Evolutionary conservation across 2,329 filamentous ascomycete genomes (phyloP).

Genomic region (Botrytis hyacinthi): DNA sequence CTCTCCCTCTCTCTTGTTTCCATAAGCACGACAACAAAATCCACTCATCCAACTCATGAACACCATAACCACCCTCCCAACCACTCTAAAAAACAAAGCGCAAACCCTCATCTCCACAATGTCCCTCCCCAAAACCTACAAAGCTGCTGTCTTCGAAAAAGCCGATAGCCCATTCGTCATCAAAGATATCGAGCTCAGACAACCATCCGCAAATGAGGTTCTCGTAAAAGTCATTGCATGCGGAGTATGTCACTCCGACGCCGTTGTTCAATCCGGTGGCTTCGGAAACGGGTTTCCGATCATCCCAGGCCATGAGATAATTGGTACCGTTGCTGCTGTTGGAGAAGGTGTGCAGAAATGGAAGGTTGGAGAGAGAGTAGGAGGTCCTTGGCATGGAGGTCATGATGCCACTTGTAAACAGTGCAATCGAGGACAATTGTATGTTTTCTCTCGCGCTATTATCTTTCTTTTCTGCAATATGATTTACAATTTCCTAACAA

Average conservation of each 20-base stretch:
- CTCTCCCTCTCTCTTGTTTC: neutral
- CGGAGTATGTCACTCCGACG: conserved; percentile 68
- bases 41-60: neutral
- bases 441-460: conserved; percentile 35
- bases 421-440: conserved; percentile 55
- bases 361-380: conserved; percentile 64
- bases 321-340: conserved; percentile 64
- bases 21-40: neutral
- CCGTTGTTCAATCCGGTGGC: conserved; percentile 44
- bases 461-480: neutral
- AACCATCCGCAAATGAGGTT: conserved; percentile 56
- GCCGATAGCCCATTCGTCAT: conserved; percentile 53
- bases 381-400: conserved; percentile 67
- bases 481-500: neutral
- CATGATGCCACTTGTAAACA: conserved; percentile 56
- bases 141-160: conserved; percentile 60
- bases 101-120: conserved; percentile 25
- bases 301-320: conserved; percentile 68
- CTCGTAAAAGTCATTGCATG: conserved; percentile 71
- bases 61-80: neutral
- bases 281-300: conserved; percentile 59
- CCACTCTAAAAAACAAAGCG: neutral
- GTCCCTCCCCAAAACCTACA: conserved; percentile 62
- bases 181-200: conserved; percentile 57
- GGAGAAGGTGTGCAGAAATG: conserved; percentile 57